Evolutionary conservation across 2,329 filamentous ascomycete genomes (phyloP).

Genomic region (Balansia obtecta): DNA sequence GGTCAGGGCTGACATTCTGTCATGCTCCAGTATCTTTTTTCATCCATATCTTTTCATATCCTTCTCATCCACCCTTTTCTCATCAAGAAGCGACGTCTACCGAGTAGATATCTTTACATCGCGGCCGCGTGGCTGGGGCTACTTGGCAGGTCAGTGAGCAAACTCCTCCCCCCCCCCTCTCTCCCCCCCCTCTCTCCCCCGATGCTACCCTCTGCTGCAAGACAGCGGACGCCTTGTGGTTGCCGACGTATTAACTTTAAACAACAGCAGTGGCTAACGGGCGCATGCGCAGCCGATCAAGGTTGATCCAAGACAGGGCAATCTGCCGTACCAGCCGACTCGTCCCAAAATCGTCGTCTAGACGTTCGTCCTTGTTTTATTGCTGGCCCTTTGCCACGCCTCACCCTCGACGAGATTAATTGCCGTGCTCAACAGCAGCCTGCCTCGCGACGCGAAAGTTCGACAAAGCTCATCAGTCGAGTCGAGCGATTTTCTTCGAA

Average conservation of each 20-base stretch:
- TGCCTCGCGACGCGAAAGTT: background rate
- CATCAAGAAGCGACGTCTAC: background rate
- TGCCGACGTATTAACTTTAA: background rate
- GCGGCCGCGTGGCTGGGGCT: slow-evolving; percentile 6
- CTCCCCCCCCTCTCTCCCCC: background rate
- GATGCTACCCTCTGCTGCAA: background rate
- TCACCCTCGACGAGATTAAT: background rate
- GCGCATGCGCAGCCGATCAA: background rate
- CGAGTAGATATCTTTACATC: background rate
- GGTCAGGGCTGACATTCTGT: too few relatives aligned
- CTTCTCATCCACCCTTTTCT: background rate
- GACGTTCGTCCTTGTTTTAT: too few relatives aligned
- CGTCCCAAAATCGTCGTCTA: background rate
- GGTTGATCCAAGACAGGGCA: background rate
- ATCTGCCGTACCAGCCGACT: background rate
- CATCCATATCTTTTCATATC: too few relatives aligned
- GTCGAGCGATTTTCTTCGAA: background rate
- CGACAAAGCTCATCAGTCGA: background rate
- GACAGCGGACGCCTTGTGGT: background rate
- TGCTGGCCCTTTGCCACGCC: background rate
- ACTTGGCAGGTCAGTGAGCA: background rate
- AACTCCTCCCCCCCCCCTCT: background rate
- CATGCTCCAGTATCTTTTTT: too few relatives aligned
- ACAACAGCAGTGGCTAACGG: background rate
- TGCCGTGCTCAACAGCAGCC: background rate